phyloP scores from a whole-genome alignment of 768 basidiomycete genomes.

The Royoungia palumana region DNA sequence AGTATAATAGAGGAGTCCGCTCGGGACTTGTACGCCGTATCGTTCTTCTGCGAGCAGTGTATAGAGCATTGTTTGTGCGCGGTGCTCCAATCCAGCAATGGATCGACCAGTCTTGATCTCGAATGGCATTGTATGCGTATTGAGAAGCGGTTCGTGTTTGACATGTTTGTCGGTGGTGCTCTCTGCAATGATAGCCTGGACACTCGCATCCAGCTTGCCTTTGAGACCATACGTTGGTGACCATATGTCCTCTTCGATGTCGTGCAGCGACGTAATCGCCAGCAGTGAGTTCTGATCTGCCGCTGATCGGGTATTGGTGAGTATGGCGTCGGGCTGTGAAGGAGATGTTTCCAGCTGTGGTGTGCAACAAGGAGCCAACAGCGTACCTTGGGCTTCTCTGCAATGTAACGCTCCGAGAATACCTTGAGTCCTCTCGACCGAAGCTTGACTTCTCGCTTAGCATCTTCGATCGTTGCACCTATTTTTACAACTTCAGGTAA shows the following conservation, averaged over 20 bases:
- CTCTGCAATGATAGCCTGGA: slow-evolving; percentile 63
- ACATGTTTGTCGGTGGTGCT: slow-evolving; percentile 24
- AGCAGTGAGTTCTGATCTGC: slow-evolving; percentile 51
- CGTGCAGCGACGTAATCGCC: slow-evolving; percentile 73
- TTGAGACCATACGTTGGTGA: slow-evolving; percentile 93
- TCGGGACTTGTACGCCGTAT: slow-evolving; percentile 77
- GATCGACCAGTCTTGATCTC: slow-evolving; percentile 95
- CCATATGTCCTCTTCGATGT: slow-evolving; percentile 97
- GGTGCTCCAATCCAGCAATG: slow-evolving; percentile 80
- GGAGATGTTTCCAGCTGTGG: not conserved
- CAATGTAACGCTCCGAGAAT: slow-evolving; percentile 68
- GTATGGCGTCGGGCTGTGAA: slow-evolving; percentile 54
- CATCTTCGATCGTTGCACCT: slow-evolving; percentile 55
- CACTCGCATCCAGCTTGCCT: slow-evolving; percentile 92
- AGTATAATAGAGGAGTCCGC: slow-evolving; percentile 91
- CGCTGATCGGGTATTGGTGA: slow-evolving; percentile 63
- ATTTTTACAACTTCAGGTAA: slow-evolving; percentile 64
- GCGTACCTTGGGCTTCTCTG: slow-evolving; percentile 58
- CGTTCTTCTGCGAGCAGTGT: slow-evolving; percentile 87
- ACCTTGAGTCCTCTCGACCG: slow-evolving; percentile 62
- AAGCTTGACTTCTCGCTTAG: slow-evolving; percentile 55
- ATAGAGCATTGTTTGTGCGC: slow-evolving; percentile 98
- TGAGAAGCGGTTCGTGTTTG: slow-evolving; percentile 21
- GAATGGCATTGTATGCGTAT: slow-evolving; percentile 56
- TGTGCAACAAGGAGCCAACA: not conserved